Percentiles rank a stretch among this genome's conserved stretches.
Conservation (phyloP, 2,329 filamentous ascomycete species). For the Fusarium sp. region DNA sequence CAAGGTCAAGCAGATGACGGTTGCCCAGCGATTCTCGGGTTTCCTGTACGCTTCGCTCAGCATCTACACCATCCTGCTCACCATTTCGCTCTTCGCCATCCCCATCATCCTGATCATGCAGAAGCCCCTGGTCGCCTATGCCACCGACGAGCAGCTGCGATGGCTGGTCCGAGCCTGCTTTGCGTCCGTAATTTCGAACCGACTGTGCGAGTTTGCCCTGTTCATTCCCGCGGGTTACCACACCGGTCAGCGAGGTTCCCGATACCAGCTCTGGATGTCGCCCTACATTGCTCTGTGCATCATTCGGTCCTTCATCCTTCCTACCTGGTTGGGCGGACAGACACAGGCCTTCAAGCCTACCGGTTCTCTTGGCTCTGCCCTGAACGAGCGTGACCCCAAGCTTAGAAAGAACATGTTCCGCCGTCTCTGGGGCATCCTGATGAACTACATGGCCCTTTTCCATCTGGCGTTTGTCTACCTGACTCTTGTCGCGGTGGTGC, state of each 20-base stretch:
- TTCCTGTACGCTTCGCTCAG: slow-evolving; percentile 68
- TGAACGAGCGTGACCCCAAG: slow-evolving; percentile 69
- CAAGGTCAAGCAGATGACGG: slow-evolving; percentile 63
- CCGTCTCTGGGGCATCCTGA: slow-evolving; percentile 65
- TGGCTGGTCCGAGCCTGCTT: slow-evolving; percentile 70
- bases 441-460: slow-evolving; percentile 67
- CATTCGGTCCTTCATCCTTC: slow-evolving; percentile 68
- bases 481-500: slow-evolving; percentile 61
- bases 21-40: slow-evolving; percentile 69
- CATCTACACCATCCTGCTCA: slow-evolving; percentile 67
- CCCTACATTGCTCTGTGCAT: slow-evolving; percentile 70
- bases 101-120: slow-evolving; percentile 69
- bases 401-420: slow-evolving; percentile 64
- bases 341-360: slow-evolving; percentile 70
- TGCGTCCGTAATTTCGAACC: slow-evolving; percentile 61
- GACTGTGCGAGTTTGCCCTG: slow-evolving; percentile 68
- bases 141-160: slow-evolving; percentile 63
- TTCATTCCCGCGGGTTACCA: slow-evolving; percentile 70
- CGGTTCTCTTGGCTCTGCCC: slow-evolving; percentile 65
- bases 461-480: slow-evolving; percentile 67
- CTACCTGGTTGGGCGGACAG: slow-evolving; percentile 70
- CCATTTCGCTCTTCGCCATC: slow-evolving; percentile 67
- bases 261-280: slow-evolving; percentile 72
- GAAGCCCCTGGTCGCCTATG: slow-evolving; percentile 68
- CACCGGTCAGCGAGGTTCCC: slow-evolving; percentile 66